phyloP scores from a whole-genome alignment of 2,329 filamentous ascomycete genomes.

The Verticillium albo-atrum region DNA sequence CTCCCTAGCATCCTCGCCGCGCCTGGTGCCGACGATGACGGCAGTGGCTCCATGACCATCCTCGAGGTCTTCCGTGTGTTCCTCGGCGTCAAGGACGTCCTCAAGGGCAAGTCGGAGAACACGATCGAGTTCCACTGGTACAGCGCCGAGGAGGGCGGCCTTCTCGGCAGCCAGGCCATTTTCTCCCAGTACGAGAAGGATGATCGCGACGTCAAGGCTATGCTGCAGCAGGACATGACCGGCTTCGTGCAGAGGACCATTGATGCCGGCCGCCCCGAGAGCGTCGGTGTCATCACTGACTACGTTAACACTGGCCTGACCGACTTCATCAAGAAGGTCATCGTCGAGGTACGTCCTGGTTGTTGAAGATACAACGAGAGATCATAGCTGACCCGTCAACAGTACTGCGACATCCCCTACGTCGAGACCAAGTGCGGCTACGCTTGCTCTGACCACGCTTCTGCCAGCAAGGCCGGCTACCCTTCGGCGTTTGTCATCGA shows the following conservation, averaged over 20 bases:
- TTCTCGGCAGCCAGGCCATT: slow-evolving; percentile 85
- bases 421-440: slow-evolving; percentile 87
- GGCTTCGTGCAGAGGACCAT: slow-evolving; percentile 81
- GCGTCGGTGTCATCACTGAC: slow-evolving; percentile 88
- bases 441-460: slow-evolving; percentile 73
- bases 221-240: slow-evolving; percentile 99
- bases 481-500: slow-evolving; percentile 75
- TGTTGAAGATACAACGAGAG: neutral
- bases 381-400: neutral
- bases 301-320: slow-evolving; percentile 82
- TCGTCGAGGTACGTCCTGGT: slow-evolving; percentile 53
- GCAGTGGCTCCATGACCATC: slow-evolving; percentile 89
- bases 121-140: slow-evolving; percentile 98
- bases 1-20: slow-evolving; percentile 78
- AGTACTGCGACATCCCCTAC: slow-evolving; percentile 87
- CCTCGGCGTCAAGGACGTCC: slow-evolving; percentile 65
- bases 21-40: slow-evolving; percentile 93
- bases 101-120: slow-evolving; percentile 69
- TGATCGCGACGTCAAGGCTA: slow-evolving; percentile 78
- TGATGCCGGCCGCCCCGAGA: slow-evolving; percentile 76
- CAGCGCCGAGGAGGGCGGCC: slow-evolving; percentile 81
- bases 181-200: slow-evolving; percentile 75
- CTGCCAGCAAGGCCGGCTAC: slow-evolving; percentile 69
- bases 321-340: slow-evolving; percentile 83
- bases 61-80: slow-evolving; percentile 84